Conservation (phyloP, 257 asterid species). For the Solanum pennellii region DNA sequence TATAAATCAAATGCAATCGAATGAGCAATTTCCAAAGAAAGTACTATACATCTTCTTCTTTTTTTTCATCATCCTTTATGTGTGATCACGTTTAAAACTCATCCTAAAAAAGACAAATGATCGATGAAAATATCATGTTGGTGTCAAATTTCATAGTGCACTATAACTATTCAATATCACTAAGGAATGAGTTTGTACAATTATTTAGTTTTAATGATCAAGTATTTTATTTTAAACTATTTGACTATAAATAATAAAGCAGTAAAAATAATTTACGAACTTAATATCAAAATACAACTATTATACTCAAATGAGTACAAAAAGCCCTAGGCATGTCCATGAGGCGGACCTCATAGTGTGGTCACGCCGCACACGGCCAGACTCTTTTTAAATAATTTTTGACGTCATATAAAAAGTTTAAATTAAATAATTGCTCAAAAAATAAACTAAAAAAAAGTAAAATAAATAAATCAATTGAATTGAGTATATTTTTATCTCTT, state of each 20-base stretch:
- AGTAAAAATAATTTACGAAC: too few relatives aligned
- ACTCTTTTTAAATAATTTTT: neutral
- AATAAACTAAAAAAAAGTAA: too few relatives aligned
- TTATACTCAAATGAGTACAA: neutral
- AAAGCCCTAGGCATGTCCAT: neutral
- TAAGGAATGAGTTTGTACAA: neutral
- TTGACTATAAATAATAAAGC: neutral
- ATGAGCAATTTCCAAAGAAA: neutral
- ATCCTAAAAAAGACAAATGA: neutral
- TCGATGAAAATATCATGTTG: neutral
- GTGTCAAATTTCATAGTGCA: neutral
- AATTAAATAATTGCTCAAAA: neutral
- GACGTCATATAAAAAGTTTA: neutral
- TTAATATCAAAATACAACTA: neutral
- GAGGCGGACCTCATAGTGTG: neutral
- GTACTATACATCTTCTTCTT: neutral
- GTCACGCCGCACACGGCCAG: neutral
- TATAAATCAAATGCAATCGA: neutral
- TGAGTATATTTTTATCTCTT: neutral
- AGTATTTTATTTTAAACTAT: neutral
- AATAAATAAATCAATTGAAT: neutral
- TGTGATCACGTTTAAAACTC: neutral
- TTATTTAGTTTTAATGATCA: neutral
- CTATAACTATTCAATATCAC: neutral
- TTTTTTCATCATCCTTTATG: neutral